These are phyloP conservation scores for Paraconiothyrium sp. DNA, from an alignment of 2,329 filamentous ascomycete species.

Conservation along the genomic window DNA sequence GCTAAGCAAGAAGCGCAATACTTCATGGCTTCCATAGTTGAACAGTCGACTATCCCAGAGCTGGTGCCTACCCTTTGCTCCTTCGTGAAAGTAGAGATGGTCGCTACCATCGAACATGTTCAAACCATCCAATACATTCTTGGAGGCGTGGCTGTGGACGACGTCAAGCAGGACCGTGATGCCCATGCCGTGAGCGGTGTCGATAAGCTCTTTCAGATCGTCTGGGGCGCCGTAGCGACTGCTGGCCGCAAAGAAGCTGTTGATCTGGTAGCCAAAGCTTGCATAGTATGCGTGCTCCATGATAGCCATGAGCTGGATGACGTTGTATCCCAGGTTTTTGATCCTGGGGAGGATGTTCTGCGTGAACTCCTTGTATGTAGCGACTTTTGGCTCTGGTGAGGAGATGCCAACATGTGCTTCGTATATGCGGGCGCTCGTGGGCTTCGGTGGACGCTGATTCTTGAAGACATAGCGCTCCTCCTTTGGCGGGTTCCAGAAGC, in stretches of 20 bases:
- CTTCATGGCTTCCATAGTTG: slow-evolving; percentile 96
- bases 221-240: slow-evolving; percentile 94
- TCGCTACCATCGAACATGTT: slow-evolving; percentile 97
- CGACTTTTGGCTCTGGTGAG: slow-evolving; percentile 84
- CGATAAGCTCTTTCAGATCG: slow-evolving; percentile 94
- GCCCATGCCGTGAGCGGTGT: slow-evolving; percentile 91
- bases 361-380: slow-evolving; percentile 98
- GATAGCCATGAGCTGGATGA: slow-evolving; percentile 97
- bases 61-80: slow-evolving; percentile 84
- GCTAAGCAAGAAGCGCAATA: slow-evolving; percentile 92
- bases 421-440: slow-evolving; percentile 87
- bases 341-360: slow-evolving; percentile 91
- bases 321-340: slow-evolving; percentile 90
- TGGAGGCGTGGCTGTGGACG: slow-evolving; percentile 97
- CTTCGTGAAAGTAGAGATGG: slow-evolving; percentile 94
- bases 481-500: slow-evolving; percentile 94
- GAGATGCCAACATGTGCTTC: slow-evolving; percentile 99
- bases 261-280: slow-evolving; percentile 98
- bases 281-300: slow-evolving; percentile 99
- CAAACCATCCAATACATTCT: slow-evolving; percentile 93
- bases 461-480: slow-evolving; percentile 84
- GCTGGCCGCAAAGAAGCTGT: slow-evolving; percentile 97
- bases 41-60: slow-evolving; percentile 97
- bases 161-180: slow-evolving; percentile 93
- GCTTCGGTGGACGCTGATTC: slow-evolving; percentile 82